A percentile compares a stretch with the other conserved stretches of the same genome.
Evolutionary conservation across 148 eudicot species (phyloP).

Genomic region (Mesembryanthemum crystallinum): DNA sequence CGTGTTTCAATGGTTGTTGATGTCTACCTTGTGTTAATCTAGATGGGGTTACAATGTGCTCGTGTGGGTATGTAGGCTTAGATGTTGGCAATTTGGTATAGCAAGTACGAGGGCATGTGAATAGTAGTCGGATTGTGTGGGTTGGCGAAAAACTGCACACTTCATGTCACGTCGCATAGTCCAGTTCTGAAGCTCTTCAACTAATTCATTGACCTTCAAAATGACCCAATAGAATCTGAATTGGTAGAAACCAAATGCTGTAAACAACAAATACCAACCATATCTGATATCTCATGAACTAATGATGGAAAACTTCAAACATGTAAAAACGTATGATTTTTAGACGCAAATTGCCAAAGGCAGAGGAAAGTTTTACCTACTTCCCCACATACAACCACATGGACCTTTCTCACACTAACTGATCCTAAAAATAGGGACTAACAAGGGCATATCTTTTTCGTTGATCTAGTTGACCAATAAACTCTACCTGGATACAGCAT

Average conservation of each 20-base stretch:
- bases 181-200: too few relatives aligned
- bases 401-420: background rate
- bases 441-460: background rate
- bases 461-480: background rate
- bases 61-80: too few relatives aligned
- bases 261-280: background rate
- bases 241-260: background rate
- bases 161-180: too few relatives aligned
- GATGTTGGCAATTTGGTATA: too few relatives aligned
- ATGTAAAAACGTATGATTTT: background rate
- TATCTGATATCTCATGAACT: background rate
- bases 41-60: too few relatives aligned
- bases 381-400: background rate
- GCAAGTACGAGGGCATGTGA: too few relatives aligned
- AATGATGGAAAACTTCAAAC: constrained; percentile 9
- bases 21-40: too few relatives aligned
- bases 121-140: too few relatives aligned
- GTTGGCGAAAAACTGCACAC: too few relatives aligned
- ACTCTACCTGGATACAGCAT: constrained; percentile 43
- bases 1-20: too few relatives aligned
- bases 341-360: background rate
- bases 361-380: background rate
- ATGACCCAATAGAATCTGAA: background rate
- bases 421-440: background rate
- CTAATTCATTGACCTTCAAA: too few relatives aligned